Evolutionary conservation across 208 protist species (phyloP), one percentile per base, ranked within the genome.

Genomic region (Trypanosoma caninum): DNA sequence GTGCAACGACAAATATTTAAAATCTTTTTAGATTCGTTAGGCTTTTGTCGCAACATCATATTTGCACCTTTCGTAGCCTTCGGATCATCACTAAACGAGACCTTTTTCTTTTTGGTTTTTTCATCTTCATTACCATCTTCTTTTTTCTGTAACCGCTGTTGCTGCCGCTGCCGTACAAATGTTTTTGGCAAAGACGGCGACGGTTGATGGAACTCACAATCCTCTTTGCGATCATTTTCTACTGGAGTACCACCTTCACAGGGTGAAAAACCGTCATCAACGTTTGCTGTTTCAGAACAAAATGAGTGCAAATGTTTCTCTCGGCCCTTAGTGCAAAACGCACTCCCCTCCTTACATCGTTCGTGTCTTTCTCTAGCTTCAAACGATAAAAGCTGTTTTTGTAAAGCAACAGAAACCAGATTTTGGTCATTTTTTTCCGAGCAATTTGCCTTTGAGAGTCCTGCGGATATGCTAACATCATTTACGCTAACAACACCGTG

Each of bases 1-100:
- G 14, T 25, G 46, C 82, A 88, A 16, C 78, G 65, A 54, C 82
- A 89, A n/a, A 65, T 75, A 11, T 58, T 65, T 68, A 80, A 80
- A 11, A 60, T 60, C 65, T 76, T 74, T 33, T 45, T 41, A 16
- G 16, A 2, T 45, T 54, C 25, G 5, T 20, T 13, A 23, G 6
- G 11, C 3, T 8, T 44, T 38, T 22, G 25, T 31, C 9, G n/a
- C 22, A 18, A 6, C 33, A 13, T 20, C 6, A 8, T 11, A 10
- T 10, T 11, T 23, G 0, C 13, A 8, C 55, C 46, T 9, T 46
- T 35, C 22, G 34, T 23, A 22, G 37, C 22, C 4, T 46, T 22
- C 20, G 28, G 34, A 27, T 64, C 27, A 16, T 2, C 5, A 14
- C 22, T 31, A 44, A 64, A 54, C 3, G 58, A 54, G 18, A 55